Base-by-base conservation (phyloP, 2,329 filamentous ascomycete genomes). In the Cladophialophora chaetospira region DNA sequence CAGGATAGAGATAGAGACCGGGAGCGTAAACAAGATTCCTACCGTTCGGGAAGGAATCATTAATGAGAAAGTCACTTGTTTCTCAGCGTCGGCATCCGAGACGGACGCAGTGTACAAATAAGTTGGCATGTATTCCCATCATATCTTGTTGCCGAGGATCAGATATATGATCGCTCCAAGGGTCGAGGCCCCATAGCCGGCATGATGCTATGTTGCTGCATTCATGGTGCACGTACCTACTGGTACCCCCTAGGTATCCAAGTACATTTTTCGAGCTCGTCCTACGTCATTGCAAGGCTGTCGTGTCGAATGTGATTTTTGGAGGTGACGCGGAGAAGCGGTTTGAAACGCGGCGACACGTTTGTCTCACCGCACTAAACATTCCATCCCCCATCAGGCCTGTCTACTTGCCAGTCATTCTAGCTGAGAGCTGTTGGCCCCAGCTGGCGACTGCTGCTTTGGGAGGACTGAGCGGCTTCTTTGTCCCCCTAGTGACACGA, bases 1-100 rank as follows among this genome's bases (percentile, higher is more conserved):
- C 70, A 72, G 44, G 73, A 77, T 62, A 70, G 71, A 28, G 71
- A 75, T 19, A 59, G 60, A 46, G 35, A 33, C 15, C 23, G 42
- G 11, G 33, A 36, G 43, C 9, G 25, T 9, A 23, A 17, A 46
- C 15, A 19, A 26, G 44, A 58, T 4, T 11, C 31, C n/a, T 38
- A 49, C 28, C 40, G 48, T 13, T 33, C 47, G 23, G 33, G 17
- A 8, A 31, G 48, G 28, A 57, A 43, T 26, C 42, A 53, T 13
- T 28, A 35, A 29, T 57, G 40, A 57, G 5, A 10, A 13, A 21
- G 26, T 13, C 13, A 17, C 9, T 17, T n/a, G n/a, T n/a, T n/a
- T n/a, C n/a, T n/a, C n/a, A n/a, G n/a, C n/a, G n/a, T n/a, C n/a
- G n/a, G n/a, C n/a, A n/a, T n/a, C n/a, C n/a, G n/a, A n/a, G n/a